Percentiles rank a stretch among this genome's conserved stretches.
These are phyloP conservation scores for Yarrowia hollandica DNA, from an alignment of 805 yeast species.

Conservation along the genomic window DNA sequence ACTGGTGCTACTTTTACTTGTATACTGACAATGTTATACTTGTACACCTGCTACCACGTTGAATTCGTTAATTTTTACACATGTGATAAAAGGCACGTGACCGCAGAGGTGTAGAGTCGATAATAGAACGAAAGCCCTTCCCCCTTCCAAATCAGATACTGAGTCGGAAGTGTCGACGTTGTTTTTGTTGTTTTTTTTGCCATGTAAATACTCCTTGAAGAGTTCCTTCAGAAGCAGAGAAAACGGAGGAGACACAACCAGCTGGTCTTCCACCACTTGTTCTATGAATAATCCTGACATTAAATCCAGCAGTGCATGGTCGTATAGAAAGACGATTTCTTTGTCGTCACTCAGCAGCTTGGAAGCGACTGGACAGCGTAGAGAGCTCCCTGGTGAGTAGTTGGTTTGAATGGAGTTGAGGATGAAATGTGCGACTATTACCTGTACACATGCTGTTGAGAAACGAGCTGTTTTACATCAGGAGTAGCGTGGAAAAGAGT, in stretches of 20 bases:
- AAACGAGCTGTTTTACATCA: too few species aligned
- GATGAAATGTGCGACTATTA: too few species aligned
- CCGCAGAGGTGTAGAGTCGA: not conserved
- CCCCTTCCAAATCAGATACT: not conserved
- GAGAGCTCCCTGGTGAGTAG: not conserved
- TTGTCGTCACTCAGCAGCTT: constrained; percentile 24
- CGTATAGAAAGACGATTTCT: constrained; percentile 33
- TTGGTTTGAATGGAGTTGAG: not conserved
- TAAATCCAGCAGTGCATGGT: constrained; percentile 36
- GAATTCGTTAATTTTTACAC: not conserved
- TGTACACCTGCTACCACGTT: constrained; percentile 2
- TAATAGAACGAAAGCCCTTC: not conserved
- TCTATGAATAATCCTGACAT: constrained; percentile 33
- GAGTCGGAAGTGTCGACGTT: not conserved
- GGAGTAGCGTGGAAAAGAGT: too few species aligned
- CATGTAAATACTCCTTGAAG: not conserved
- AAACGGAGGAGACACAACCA: not conserved
- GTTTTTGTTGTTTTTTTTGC: too few species aligned
- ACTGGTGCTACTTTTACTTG: too few species aligned
- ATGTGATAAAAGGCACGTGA: not conserved
- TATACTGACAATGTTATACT: too few species aligned
- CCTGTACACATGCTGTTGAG: too few species aligned
- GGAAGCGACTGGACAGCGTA: not conserved
- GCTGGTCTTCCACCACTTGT: constrained; percentile 5
- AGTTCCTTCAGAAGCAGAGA: constrained; percentile 2